A percentile compares a stretch with the other conserved stretches of the same genome.
Conservation (phyloP, 2,329 filamentous ascomycete genomes). For the Colletotrichum plurivorum region DNA sequence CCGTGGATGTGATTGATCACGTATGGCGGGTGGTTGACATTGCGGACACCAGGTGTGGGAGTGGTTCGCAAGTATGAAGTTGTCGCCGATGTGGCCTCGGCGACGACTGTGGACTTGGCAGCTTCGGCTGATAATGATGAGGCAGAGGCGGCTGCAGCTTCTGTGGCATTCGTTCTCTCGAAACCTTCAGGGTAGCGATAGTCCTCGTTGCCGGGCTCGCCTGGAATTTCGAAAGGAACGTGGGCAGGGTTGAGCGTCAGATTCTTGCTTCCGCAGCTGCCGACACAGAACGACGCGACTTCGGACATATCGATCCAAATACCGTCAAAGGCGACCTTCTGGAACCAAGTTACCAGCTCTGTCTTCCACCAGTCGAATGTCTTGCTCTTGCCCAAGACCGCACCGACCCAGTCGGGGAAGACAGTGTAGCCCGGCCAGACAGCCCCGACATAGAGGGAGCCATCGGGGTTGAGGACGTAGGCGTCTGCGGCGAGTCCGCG, state of each 20-base stretch:
- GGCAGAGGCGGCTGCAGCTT: constrained; percentile 72
- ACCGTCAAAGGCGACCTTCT: constrained; percentile 64
- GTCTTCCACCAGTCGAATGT: constrained; percentile 78
- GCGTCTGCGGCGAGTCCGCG: constrained; percentile 70
- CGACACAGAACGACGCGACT: constrained; percentile 75
- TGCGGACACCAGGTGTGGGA: constrained; percentile 73
- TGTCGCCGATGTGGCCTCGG: constrained; percentile 49
- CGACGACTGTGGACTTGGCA: constrained; percentile 41
- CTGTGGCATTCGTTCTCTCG: constrained; percentile 59
- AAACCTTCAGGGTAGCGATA: constrained; percentile 79
- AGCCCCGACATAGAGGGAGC: constrained; percentile 68
- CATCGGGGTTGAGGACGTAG: constrained; percentile 71
- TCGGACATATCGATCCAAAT: constrained; percentile 74
- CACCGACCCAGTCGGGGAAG: constrained; percentile 79
- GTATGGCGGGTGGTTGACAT: constrained; percentile 83
- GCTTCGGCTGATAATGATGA: constrained; percentile 57
- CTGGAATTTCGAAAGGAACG: constrained; percentile 69
- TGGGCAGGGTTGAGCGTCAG: constrained; percentile 76
- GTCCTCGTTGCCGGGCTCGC: constrained; percentile 58
- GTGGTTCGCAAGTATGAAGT: constrained; percentile 59
- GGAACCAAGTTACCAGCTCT: constrained; percentile 72
- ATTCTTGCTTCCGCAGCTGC: constrained; percentile 78
- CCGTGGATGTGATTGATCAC: constrained; percentile 81
- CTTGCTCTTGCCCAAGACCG: constrained; percentile 72
- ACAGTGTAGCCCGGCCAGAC: constrained; percentile 83